These are phyloP conservation scores for Populus davidiana DNA, from an alignment of 345 rosid species.

Conservation along the genomic window DNA sequence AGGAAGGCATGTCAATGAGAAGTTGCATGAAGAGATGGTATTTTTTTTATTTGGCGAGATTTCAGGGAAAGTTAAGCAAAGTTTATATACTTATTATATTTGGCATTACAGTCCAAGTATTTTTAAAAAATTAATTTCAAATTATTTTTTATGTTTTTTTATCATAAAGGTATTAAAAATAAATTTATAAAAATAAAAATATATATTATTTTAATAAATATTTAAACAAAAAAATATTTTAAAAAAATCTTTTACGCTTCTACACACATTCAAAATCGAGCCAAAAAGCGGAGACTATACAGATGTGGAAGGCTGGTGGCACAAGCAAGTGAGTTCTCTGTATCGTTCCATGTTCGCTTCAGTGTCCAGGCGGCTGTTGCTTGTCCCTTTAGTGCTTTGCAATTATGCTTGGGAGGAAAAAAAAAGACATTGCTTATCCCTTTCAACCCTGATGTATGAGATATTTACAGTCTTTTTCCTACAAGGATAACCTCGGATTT, in stretches of 20 bases:
- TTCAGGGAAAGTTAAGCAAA: too few relatives aligned
- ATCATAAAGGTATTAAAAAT: too few relatives aligned
- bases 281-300: background rate
- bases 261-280: too few relatives aligned
- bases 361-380: background rate
- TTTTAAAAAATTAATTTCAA: too few relatives aligned
- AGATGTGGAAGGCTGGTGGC: background rate
- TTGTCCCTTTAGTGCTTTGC: background rate
- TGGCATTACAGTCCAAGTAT: accelerated
- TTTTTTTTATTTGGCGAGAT: background rate
- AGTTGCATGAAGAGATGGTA: background rate
- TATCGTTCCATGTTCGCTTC: too few relatives aligned
- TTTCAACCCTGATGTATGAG: background rate
- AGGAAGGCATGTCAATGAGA: background rate
- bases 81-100: too few relatives aligned
- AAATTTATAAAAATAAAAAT: too few relatives aligned
- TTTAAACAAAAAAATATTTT: too few relatives aligned
- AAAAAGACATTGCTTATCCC: too few relatives aligned
- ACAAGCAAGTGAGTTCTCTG: background rate
- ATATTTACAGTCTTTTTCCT: background rate
- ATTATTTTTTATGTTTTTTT: too few relatives aligned
- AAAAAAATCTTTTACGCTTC: too few relatives aligned
- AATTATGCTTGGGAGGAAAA: background rate
- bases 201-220: too few relatives aligned
- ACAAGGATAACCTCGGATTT: conserved; percentile 12